Evolutionary conservation across 176 grass and related monocot species (phyloP), one percentile per base, ranked within the genome.

Genomic region (Avena sativa): DNA sequence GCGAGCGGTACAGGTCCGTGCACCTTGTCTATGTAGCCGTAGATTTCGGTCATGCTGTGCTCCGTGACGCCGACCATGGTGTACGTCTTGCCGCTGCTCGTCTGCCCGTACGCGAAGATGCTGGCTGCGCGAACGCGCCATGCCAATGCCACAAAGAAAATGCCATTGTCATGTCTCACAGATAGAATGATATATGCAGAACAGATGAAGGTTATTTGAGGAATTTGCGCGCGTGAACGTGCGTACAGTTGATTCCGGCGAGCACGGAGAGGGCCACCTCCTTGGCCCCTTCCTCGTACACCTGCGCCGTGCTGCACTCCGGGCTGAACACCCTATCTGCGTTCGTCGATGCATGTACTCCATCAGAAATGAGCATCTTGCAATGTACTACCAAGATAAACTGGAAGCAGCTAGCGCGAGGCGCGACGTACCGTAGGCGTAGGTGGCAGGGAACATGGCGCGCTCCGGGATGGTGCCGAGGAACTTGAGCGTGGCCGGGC

Each of bases 81-180:
- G 80, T 96, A 96, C 9, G 96, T 98, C 83, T 98, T 96, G 57
- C 96, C 96, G 80, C 96, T 98, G 79, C 96, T 98, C 4, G 96
- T 98, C 79, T 98, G 96, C 2, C 96, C 96, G 43, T 98, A 98
- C 0, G 96, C 93, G 72, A 98, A 98, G 66, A 98, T 91, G 74
- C 96, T 96, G 14, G 96, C 96, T 98, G 73, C n/a, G n/a, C n/a
- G n/a, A n/a, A n/a, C n/a, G n/a, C 36, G 74, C 43, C 16, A 83
- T 43, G 40, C 20, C 70, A 71, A 40, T 69, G 30, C 6, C 20
- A 58, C 28, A 48, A 13, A 7, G 36, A 82, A 4, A 38, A 38
- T 38, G 36, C 36, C 36, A 38, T 38, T 40, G 38, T 5, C 38
- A 40, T 5, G 38, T 40, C 38, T 6, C 38, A 40, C 38, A 40